Percentiles rank a stretch among this genome's conserved stretches.
These are phyloP conservation scores for Acorus calamus DNA, from an alignment of 106 monocot species.

Conservation along the genomic window DNA sequence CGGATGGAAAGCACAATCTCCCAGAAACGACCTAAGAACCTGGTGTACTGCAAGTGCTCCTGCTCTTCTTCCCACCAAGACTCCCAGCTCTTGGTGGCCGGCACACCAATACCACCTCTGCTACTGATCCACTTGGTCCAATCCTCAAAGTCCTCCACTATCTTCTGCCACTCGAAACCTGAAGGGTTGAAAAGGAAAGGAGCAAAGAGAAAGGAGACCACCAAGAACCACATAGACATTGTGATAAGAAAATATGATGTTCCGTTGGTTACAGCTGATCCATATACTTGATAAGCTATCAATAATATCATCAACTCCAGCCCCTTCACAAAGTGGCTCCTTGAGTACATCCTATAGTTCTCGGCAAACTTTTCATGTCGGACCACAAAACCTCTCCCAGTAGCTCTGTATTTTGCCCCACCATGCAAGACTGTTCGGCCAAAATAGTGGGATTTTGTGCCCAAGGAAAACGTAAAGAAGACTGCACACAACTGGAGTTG, in stretches of 20 bases:
- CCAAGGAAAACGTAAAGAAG: constrained; percentile 97
- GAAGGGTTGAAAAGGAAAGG: constrained; percentile 98
- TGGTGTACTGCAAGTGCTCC: constrained; percentile 76
- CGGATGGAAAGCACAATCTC: constrained; percentile 80
- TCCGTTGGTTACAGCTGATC: constrained; percentile 38
- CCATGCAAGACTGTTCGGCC: constrained; percentile 92
- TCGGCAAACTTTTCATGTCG: constrained; percentile 92
- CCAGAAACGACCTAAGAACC: constrained; percentile 69
- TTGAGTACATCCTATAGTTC: constrained; percentile 96
- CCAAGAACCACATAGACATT: constrained; percentile 92
- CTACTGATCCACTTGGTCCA: constrained; percentile 93
- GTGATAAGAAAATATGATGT: constrained; percentile 53
- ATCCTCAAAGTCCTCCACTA: constrained; percentile 96
- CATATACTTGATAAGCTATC: constrained; percentile 69
- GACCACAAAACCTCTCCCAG: constrained; percentile 92
- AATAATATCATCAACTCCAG: constrained; percentile 79
- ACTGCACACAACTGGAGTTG: constrained; percentile 95
- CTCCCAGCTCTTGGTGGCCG: constrained; percentile 94
- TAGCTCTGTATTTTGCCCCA: constrained; percentile 92
- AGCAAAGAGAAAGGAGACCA: constrained; percentile 78
- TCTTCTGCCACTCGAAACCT: constrained; percentile 96
- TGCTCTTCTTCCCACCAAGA: constrained; percentile 99
- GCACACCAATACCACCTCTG: constrained; percentile 86
- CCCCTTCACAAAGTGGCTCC: constrained; percentile 92
- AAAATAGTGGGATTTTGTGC: constrained; percentile 91